phyloP scores from a whole-genome alignment of 768 basidiomycete genomes.

The Rhodosporidiobolus odoratus region DNA sequence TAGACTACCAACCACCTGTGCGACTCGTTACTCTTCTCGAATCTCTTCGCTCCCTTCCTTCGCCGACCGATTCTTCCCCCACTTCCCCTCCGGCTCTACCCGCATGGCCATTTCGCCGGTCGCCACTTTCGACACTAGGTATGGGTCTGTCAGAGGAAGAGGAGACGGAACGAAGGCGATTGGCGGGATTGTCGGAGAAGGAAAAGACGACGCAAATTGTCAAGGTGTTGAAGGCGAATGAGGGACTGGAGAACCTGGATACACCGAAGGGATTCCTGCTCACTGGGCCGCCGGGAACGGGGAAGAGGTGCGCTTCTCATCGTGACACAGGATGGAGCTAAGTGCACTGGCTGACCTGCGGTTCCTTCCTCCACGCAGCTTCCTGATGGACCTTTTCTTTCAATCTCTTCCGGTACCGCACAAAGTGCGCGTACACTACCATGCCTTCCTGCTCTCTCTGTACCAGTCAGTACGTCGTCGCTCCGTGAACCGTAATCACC shows the following conservation, averaged over 20 bases:
- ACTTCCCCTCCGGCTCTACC: neutral
- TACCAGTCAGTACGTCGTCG: conserved; percentile 44
- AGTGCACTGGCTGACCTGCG: conserved; percentile 52
- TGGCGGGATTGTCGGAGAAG: conserved; percentile 17
- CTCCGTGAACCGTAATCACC: too few species aligned
- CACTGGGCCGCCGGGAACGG: conserved; percentile 25
- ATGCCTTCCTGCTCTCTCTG: conserved; percentile 56
- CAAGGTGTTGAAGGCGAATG: conserved; percentile 52
- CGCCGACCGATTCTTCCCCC: neutral
- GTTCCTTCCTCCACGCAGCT: conserved; percentile 41
- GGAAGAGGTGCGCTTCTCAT: conserved; percentile 19
- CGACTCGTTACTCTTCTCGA: conserved; percentile 46
- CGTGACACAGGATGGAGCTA: conserved; percentile 54
- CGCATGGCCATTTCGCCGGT: conserved; percentile 36
- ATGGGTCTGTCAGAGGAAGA: conserved; percentile 40
- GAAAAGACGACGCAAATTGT: conserved; percentile 47
- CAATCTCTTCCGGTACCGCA: conserved; percentile 54
- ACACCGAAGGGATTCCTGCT: conserved; percentile 53
- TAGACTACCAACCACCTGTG: conserved; percentile 55
- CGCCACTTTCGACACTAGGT: conserved; percentile 34
- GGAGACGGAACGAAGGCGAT: conserved; percentile 30
- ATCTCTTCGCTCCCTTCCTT: conserved; percentile 29
- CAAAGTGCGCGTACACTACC: conserved; percentile 59
- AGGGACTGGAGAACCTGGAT: conserved; percentile 54
- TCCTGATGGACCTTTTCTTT: conserved; percentile 59